Conservation (phyloP, 306 rosid species). For the Quercus engelmannii region DNA sequence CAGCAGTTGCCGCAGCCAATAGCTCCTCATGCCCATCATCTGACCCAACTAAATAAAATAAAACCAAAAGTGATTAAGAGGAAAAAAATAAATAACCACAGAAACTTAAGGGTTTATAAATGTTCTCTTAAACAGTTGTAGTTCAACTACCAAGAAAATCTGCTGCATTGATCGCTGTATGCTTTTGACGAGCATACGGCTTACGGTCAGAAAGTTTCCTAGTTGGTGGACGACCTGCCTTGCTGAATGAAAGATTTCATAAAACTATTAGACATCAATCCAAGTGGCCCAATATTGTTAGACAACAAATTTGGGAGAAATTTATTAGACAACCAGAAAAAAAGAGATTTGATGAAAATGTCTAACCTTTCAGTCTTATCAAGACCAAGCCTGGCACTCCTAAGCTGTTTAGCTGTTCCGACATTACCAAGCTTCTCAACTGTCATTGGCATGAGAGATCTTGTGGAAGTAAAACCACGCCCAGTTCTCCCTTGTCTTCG, state of each 20-base stretch:
- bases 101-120: slow-evolving; percentile 6
- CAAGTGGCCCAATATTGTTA: slow-evolving; percentile 13
- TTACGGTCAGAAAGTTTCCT: slow-evolving; percentile 93
- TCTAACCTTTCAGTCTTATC: slow-evolving; percentile 84
- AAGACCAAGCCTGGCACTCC: slow-evolving; percentile 78
- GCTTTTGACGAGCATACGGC: slow-evolving; percentile 90
- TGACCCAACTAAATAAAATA: slow-evolving; percentile 66
- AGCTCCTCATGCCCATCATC: slow-evolving; percentile 90
- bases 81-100: slow-evolving; percentile 13
- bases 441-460: slow-evolving; percentile 63
- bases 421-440: slow-evolving; percentile 74
- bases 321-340: slow-evolving; percentile 21
- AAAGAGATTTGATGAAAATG: slow-evolving; percentile 18
- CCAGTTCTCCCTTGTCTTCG: slow-evolving; percentile 98
- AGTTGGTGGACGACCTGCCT: slow-evolving; percentile 98
- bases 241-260: slow-evolving; percentile 59
- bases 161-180: slow-evolving; percentile 58
- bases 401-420: slow-evolving; percentile 93
- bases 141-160: slow-evolving; percentile 75
- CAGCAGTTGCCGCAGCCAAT: slow-evolving; percentile 85
- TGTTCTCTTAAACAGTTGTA: background rate
- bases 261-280: slow-evolving; percentile 32
- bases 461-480: slow-evolving; percentile 59
- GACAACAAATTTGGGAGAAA: background rate
- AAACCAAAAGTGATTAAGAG: slow-evolving; percentile 32